A percentile compares a stretch with the other conserved stretches of the same genome.
Evolutionary conservation across 768 basidiomycete species (phyloP).

Genomic region (Trametes cinnabarina): DNA sequence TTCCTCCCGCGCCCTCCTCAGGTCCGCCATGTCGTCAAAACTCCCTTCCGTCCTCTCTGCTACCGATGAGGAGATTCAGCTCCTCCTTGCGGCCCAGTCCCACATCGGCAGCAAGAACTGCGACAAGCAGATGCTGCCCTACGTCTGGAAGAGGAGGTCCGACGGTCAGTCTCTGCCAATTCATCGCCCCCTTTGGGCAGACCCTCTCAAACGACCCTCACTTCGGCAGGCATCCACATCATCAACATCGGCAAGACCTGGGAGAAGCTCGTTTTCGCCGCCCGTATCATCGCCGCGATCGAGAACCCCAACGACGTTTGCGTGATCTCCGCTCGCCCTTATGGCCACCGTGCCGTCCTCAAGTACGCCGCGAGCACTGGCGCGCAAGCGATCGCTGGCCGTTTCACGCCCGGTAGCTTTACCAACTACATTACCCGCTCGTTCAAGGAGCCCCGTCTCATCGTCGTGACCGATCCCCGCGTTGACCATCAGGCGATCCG

Average conservation of each 20-base stretch:
- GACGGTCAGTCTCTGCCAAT: conserved; percentile 66
- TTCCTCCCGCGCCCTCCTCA: conserved; percentile 2
- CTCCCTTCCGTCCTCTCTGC: conserved; percentile 90
- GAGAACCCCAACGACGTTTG: conserved; percentile 98
- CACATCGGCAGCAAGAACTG: conserved; percentile 99
- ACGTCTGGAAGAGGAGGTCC: conserved; percentile 94
- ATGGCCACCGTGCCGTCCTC: conserved; percentile 98
- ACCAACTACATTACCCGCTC: conserved; percentile 99
- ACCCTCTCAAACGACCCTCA: conserved; percentile 16
- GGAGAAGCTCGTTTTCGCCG: conserved; percentile 98
- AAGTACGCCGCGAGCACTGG: conserved; percentile 98
- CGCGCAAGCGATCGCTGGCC: conserved; percentile 97
- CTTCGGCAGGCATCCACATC: conserved; percentile 80
- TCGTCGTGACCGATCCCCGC: conserved; percentile 97
- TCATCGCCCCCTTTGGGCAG: conserved; percentile 10
- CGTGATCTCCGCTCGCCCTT: conserved; percentile 97
- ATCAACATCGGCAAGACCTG: conserved; percentile 99
- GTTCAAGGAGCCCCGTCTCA: conserved; percentile 99
- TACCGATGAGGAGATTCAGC: conserved; percentile 96
- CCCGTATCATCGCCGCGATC: conserved; percentile 94
- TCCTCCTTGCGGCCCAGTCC: conserved; percentile 91
- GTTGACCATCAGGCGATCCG: conserved; percentile 99
- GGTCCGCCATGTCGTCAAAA: conserved; percentile 71
- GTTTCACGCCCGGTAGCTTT: conserved; percentile 98
- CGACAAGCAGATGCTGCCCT: conserved; percentile 98